Percentiles rank a stretch among this genome's conserved stretches.
phyloP scores from a whole-genome alignment of 306 rosid genomes.

The Corylus avellana region DNA sequence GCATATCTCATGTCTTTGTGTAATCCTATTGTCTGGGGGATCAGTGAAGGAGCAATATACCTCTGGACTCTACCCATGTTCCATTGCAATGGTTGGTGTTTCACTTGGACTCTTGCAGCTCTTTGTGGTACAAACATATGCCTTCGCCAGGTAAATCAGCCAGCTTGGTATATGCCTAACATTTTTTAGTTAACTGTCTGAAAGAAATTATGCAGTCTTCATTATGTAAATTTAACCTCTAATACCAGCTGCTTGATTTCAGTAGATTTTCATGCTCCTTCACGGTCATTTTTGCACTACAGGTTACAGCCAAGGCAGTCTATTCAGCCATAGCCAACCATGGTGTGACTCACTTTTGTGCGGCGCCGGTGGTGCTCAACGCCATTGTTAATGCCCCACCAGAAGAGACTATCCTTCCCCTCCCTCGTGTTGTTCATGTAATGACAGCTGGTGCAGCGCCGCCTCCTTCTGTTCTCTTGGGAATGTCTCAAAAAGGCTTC shows the following conservation, averaged over 20 bases:
- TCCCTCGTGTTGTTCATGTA: slow-evolving; percentile 74
- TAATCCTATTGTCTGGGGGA: slow-evolving; percentile 74
- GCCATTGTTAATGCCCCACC: slow-evolving; percentile 71
- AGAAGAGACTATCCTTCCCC: slow-evolving; percentile 76
- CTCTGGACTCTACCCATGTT: slow-evolving; percentile 97
- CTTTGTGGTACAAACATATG: slow-evolving; percentile 81
- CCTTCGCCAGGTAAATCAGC: slow-evolving; percentile 75
- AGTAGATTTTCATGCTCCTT: neutral
- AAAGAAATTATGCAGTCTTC: neutral
- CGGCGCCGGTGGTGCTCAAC: slow-evolving; percentile 93
- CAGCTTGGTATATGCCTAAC: neutral
- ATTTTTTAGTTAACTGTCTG: neutral
- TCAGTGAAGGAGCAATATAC: slow-evolving; percentile 86
- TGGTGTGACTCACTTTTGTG: slow-evolving; percentile 90
- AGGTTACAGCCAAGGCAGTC: slow-evolving; percentile 79
- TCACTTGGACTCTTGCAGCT: slow-evolving; percentile 88
- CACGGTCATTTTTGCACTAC: slow-evolving; percentile 15
- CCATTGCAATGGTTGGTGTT: slow-evolving; percentile 98
- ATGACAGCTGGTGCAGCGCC: slow-evolving; percentile 98
- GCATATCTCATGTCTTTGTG: slow-evolving; percentile 68
- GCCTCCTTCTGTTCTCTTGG: slow-evolving; percentile 74
- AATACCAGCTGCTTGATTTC: neutral
- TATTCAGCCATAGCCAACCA: slow-evolving; percentile 72
- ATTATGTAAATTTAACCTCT: neutral
- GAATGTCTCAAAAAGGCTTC: slow-evolving; percentile 76